Evolutionary conservation across 306 rosid genomes (phyloP).

Genomic region (Dicorynia guianensis): DNA sequence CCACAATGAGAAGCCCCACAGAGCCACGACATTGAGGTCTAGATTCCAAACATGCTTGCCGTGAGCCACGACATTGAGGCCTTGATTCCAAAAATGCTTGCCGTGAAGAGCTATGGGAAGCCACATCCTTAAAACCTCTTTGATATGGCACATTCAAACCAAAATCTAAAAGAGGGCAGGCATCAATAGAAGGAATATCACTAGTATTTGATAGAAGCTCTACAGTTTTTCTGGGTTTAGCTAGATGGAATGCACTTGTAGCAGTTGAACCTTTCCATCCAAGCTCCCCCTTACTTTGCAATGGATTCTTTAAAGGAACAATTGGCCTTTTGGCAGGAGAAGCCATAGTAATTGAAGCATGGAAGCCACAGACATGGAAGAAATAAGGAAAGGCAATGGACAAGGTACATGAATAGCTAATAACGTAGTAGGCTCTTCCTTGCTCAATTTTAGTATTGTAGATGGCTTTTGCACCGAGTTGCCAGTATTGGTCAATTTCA

Average conservation of each 20-base stretch:
- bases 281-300: conserved; percentile 73
- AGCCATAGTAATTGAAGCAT: conserved; percentile 80
- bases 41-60: too few relatives aligned
- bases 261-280: conserved; percentile 99
- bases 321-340: conserved; percentile 91
- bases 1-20: too few relatives aligned
- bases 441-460: conserved; percentile 50
- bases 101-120: conserved; percentile 49
- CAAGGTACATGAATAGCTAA: conserved; percentile 61
- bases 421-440: conserved; percentile 55
- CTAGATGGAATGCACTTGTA: conserved; percentile 95
- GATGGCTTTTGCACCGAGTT: conserved; percentile 36
- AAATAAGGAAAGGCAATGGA: conserved; percentile 65
- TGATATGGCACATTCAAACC: conserved; percentile 85
- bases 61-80: conserved; percentile 60
- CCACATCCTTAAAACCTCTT: conserved; percentile 69
- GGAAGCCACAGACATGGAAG: conserved; percentile 72
- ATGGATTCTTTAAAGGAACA: conserved; percentile 72
- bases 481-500: conserved; percentile 31
- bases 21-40: too few relatives aligned
- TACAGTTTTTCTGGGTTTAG: conserved; percentile 80
- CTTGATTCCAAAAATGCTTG: conserved; percentile 44
- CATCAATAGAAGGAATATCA: conserved; percentile 53
- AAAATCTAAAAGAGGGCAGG: conserved; percentile 79
- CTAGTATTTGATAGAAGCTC: conserved; percentile 51